These are phyloP conservation scores for Trypanosoma lewisi DNA, from an alignment of 208 protist genomes.

Conservation along the genomic window DNA sequence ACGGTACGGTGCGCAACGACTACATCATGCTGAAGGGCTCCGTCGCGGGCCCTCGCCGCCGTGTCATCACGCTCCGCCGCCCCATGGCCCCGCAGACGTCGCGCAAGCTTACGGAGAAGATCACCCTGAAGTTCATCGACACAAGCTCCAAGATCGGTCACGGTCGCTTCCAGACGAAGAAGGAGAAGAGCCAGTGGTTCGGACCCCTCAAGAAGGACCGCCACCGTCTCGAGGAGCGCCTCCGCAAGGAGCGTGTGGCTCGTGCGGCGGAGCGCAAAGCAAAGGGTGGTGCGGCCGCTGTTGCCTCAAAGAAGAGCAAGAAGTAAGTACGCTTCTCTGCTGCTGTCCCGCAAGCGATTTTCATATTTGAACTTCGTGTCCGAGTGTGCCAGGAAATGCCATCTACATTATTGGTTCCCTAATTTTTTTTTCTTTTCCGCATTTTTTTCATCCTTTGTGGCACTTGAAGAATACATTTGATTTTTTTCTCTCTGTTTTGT, in stretches of 20 bases:
- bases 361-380: background rate
- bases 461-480: no score
- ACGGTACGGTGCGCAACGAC: conserved; percentile 97
- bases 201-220: conserved; percentile 94
- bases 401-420: conserved; percentile 7
- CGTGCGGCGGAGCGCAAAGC: conserved; percentile 79
- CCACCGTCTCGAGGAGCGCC: conserved; percentile 77
- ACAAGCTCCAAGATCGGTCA: conserved; percentile 99
- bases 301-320: conserved; percentile 26
- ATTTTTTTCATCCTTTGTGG: background rate
- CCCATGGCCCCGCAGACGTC: conserved; percentile 89
- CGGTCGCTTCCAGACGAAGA: conserved; percentile 98
- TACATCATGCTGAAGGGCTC: conserved; percentile 98
- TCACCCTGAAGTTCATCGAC: conserved; percentile 99
- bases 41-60: conserved; percentile 94
- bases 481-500: no score
- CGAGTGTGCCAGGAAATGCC: background rate
- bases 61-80: conserved; percentile 98
- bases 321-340: conserved; percentile 15
- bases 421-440: conserved; percentile 17
- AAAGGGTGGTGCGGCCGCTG: conserved; percentile 22
- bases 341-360: background rate
- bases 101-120: conserved; percentile 90
- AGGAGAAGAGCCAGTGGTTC: conserved; percentile 97
- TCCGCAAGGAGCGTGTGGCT: conserved; percentile 80